A percentile compares a stretch with the other conserved stretches of the same genome.
Evolutionary conservation across 2,329 filamentous ascomycete genomes (phyloP).

Genomic region (Teratosphaeria pseudoeucalypti): DNA sequence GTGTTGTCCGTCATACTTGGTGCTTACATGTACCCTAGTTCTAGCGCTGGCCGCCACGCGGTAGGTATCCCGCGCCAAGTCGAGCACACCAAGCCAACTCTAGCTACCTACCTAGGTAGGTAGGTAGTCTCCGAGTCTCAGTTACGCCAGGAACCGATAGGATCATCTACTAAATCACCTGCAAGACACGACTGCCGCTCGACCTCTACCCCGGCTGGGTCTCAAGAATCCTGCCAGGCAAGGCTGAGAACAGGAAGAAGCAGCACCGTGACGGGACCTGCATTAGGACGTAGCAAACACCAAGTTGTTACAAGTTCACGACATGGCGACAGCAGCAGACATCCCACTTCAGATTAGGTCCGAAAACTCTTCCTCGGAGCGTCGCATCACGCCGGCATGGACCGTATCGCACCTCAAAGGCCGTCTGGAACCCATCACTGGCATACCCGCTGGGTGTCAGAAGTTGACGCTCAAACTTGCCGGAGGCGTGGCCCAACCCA

Average conservation of each 20-base stretch:
- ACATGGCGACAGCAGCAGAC: conserved; percentile 48
- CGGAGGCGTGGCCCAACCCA: conserved; percentile 47
- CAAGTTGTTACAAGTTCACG: background rate
- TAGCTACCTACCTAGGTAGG: background rate
- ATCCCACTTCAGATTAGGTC: conserved; percentile 66
- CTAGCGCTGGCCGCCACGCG: background rate
- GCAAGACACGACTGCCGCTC: background rate
- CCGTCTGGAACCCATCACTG: conserved; percentile 87
- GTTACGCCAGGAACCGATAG: background rate
- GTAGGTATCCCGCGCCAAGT: background rate
- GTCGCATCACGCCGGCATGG: conserved; percentile 88
- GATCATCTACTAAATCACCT: background rate
- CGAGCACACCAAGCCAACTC: background rate
- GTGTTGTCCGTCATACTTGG: background rate
- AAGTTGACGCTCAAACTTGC: conserved; percentile 60
- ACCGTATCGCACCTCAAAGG: conserved; percentile 71
- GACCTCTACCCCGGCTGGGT: background rate
- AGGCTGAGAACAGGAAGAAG: background rate
- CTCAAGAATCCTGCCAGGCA: background rate
- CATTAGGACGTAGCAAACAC: background rate
- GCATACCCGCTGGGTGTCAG: conserved; percentile 73
- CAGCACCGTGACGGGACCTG: background rate
- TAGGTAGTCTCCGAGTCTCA: background rate
- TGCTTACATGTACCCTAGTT: background rate
- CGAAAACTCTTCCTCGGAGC: conserved; percentile 71